These are phyloP conservation scores for Trichophyton benhamiae DNA, from an alignment of 2,329 filamentous ascomycete genomes.

Conservation along the genomic window DNA sequence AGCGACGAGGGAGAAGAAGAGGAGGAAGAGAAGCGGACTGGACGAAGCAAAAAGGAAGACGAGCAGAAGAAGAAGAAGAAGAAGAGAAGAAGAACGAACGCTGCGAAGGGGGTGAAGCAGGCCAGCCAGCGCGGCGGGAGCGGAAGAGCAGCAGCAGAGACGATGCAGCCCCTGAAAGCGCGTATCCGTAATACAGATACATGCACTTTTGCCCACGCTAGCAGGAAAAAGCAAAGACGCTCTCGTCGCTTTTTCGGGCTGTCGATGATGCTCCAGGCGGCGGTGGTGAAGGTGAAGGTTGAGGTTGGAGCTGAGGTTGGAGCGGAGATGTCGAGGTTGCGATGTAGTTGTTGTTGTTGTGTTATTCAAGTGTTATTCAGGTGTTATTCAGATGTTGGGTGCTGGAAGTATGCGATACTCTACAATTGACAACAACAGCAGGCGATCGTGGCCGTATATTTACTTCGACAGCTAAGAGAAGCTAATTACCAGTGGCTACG, in stretches of 20 bases:
- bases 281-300: background rate
- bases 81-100: slow-evolving; percentile 20
- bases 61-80: slow-evolving; percentile 15
- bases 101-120: slow-evolving; percentile 24
- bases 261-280: too few species aligned
- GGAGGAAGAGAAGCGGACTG: background rate
- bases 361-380: background rate
- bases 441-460: background rate
- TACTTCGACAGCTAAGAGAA: background rate
- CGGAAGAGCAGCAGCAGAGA: slow-evolving; percentile 14
- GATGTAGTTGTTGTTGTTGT: too few species aligned
- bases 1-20: background rate
- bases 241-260: background rate
- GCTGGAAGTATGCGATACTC: background rate
- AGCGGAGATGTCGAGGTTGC: too few species aligned
- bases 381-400: background rate
- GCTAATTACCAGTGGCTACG: slow-evolving; percentile 1
- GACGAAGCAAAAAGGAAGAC: background rate
- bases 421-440: background rate
- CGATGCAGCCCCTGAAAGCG: slow-evolving; percentile 6
- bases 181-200: slow-evolving; percentile 5
- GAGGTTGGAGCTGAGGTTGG: background rate
- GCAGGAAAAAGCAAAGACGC: background rate
- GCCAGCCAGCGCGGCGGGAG: slow-evolving; percentile 26
- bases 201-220: slow-evolving; percentile 1